These are phyloP conservation scores for Trametes hirsuta DNA, from an alignment of 1,284 basidiomycete species.

Conservation along the genomic window DNA sequence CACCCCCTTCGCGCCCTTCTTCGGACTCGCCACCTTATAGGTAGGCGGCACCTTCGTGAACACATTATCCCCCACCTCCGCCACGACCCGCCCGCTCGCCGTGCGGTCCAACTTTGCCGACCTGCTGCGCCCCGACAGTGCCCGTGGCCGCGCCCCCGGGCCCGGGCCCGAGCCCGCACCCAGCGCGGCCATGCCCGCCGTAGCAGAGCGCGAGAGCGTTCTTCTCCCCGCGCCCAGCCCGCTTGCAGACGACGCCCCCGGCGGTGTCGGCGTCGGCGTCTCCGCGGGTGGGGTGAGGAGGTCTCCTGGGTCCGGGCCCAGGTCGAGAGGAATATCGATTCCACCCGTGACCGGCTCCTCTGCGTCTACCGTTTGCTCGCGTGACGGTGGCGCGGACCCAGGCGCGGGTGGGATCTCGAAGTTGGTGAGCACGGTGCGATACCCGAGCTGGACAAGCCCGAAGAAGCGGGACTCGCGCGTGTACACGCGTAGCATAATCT, in stretches of 20 bases:
- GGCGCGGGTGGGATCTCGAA: conserved; percentile 18
- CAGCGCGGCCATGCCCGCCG: neutral
- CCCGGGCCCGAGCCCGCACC: neutral
- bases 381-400: neutral
- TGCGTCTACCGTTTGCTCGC: neutral
- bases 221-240: neutral
- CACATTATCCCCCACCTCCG: conserved; percentile 20
- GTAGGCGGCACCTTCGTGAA: conserved; percentile 29
- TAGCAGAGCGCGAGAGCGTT: conserved; percentile 34
- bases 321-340: neutral
- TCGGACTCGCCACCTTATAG: conserved; percentile 18
- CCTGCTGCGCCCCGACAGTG: conserved; percentile 10
- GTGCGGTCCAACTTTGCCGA: conserved; percentile 7
- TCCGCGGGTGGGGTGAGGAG: conserved; percentile 32
- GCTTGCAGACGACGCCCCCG: neutral
- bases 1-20: conserved; percentile 8
- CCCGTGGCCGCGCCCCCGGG: conserved; percentile 1
- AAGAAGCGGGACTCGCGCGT: conserved; percentile 59
- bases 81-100: conserved; percentile 1
- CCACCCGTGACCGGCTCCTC: neutral
- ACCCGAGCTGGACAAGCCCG: conserved; percentile 68
- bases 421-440: conserved; percentile 52
- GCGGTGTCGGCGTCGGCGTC: conserved; percentile 36
- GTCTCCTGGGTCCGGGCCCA: conserved; percentile 5
- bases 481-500: conserved; percentile 66